Base-by-base conservation (phyloP, 2,329 filamentous ascomycete species). In the Trichoderma koningiopsis region DNA sequence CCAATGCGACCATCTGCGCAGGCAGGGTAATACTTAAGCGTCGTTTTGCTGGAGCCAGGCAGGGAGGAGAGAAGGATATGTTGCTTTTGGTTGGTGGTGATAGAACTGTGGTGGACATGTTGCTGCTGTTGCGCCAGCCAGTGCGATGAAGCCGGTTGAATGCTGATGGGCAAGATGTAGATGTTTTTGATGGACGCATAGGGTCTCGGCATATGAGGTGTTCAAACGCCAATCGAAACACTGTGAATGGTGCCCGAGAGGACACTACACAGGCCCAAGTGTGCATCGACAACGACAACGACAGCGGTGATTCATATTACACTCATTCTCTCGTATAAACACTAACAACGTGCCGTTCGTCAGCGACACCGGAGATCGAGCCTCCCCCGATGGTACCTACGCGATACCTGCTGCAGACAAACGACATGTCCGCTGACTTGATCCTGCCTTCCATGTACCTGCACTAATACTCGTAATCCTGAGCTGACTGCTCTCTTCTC, bases 401-500 rank as follows among this genome's bases (percentile, higher is more conserved):
- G 29, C n/a, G 53, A 57, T 57, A 49, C 63, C n/a, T 35, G 27
- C 13, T n/a, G 55, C 27, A 57, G 55, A 57, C 55, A 57, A 33
- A 57, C 14, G 27, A 33, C 29, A 19, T 43, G 40, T 35, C 52
- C 53, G 63, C 63, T 33, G 63, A 66, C 63, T 65, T 55, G 24
- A 35, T 35, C 47, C 22, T 24, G 4, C 22, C 19, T 14, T 49
- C 11, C 47, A 24, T 13, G 47, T 49, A 49, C 47, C 19, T 49
- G 47, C 22, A 49, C 19, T 24, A 35, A 33, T 35, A 27, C 22
- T 10, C 16, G 53, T 22, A 31, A 55, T 24, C 4, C n/a, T 31
- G 53, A 66, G 63, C 63, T 66, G 63, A 66, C 63, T 66, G 53
- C 7, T 66, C 47, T 53, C 47, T 33, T 64, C 47, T 37, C 37